These are phyloP conservation scores for Plasmodium coatneyi DNA, from an alignment of 169 alveolate genomes.

Conservation along the genomic window DNA sequence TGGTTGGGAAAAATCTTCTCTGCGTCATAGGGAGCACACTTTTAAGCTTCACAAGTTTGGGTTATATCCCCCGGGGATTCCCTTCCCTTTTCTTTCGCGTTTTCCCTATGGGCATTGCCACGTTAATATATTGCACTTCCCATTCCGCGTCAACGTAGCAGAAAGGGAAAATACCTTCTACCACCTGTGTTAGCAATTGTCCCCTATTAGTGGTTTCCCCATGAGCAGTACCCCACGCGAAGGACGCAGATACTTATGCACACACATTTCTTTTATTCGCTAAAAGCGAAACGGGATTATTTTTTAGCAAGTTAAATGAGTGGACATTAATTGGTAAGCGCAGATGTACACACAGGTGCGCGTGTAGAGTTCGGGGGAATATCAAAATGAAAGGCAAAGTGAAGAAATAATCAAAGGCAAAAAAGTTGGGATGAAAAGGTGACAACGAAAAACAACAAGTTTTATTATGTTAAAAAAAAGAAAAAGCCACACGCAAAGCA, in stretches of 20 bases:
- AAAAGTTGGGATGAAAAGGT: neutral
- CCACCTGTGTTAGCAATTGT: neutral
- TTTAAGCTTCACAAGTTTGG: neutral
- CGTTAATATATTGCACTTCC: neutral
- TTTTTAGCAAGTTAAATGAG: neutral
- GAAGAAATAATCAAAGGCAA: neutral
- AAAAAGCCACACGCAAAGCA: neutral
- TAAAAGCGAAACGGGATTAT: neutral
- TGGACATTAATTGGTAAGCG: neutral
- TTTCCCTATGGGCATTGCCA: neutral
- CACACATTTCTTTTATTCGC: neutral
- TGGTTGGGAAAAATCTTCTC: neutral
- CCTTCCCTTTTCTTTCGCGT: neutral
- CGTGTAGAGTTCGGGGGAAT: neutral
- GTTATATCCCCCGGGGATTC: neutral
- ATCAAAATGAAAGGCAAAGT: neutral
- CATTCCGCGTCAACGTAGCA: neutral
- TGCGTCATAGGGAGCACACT: neutral
- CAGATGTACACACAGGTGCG: neutral
- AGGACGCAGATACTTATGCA: neutral
- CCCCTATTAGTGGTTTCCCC: neutral
- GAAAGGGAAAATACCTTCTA: neutral
- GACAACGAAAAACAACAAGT: neutral
- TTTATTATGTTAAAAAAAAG: neutral
- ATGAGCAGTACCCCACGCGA: neutral